Evolutionary conservation across 169 alveolate species (phyloP).

Genomic region (Eimeria acervulina): DNA sequence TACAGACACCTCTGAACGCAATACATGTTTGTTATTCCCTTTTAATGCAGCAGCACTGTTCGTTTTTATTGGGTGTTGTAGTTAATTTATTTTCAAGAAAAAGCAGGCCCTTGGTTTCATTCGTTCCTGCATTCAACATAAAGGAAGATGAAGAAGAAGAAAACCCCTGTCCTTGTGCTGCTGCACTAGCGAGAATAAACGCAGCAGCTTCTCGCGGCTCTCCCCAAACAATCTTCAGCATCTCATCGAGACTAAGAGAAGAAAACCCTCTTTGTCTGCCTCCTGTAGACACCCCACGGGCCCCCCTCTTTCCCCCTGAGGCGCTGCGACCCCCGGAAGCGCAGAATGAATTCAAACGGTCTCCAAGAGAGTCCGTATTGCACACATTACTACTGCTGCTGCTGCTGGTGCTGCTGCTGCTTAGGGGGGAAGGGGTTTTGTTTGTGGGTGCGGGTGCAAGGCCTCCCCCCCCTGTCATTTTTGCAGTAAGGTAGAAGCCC

Average conservation of each 20-base stretch:
- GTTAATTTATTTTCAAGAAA: not conserved
- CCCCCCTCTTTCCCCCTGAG: conserved; percentile 21
- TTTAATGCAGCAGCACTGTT: not conserved
- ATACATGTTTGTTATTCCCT: not conserved
- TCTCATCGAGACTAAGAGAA: conserved; percentile 47
- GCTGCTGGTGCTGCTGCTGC: conserved; percentile 34
- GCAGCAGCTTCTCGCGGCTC: conserved; percentile 6
- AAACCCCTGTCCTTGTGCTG: too few relatives aligned
- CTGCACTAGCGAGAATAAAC: not conserved
- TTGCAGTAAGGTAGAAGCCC: conserved; percentile 4
- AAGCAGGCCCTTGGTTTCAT: not conserved
- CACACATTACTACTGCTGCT: not conserved
- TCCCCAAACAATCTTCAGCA: conserved; percentile 43
- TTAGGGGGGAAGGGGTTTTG: not conserved
- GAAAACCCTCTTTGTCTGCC: conserved; percentile 5
- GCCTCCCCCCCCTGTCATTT: not conserved
- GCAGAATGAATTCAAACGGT: too few relatives aligned
- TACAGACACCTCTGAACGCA: not conserved
- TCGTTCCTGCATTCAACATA: too few relatives aligned
- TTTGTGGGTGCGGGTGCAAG: not conserved
- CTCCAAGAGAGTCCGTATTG: too few relatives aligned
- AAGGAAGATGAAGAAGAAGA: too few relatives aligned
- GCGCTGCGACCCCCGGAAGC: not conserved
- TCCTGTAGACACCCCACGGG: not conserved
- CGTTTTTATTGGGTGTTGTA: not conserved